Percentiles rank a stretch among this genome's conserved stretches.
Evolutionary conservation across 176 grass and related monocot genomes (phyloP).

Genomic region (Bonia amplexicaulis): DNA sequence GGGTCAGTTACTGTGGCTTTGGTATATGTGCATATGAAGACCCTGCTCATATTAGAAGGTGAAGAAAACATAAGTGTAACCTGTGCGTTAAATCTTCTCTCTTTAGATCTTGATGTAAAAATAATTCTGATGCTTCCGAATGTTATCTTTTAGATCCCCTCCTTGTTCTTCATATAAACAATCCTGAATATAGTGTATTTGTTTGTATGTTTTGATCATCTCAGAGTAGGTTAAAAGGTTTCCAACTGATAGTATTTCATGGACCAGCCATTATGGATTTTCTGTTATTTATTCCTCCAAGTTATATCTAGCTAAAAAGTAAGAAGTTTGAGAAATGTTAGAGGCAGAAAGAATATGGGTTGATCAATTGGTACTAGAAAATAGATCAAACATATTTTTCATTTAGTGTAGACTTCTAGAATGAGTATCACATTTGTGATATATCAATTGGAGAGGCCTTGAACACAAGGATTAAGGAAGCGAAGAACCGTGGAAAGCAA

Average conservation of each 20-base stretch:
- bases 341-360: not conserved
- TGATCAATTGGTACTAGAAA: slow-evolving; percentile 18
- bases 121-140: not conserved
- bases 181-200: not conserved
- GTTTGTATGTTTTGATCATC: not conserved
- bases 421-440: not conserved
- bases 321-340: not conserved
- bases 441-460: not conserved
- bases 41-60: slow-evolving; percentile 76
- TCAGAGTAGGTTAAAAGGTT: not conserved
- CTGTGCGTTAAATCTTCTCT: not conserved
- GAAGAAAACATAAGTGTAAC: slow-evolving; percentile 22
- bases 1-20: slow-evolving; percentile 85
- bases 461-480: not conserved
- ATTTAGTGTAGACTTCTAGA: not conserved
- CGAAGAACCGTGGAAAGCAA: not conserved
- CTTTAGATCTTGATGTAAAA: not conserved
- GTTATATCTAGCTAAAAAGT: not conserved
- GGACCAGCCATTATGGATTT: slow-evolving; percentile 4
- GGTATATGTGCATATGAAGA: slow-evolving; percentile 61
- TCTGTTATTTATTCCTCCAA: slow-evolving; percentile 2
- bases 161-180: slow-evolving; percentile 8
- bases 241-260: not conserved
- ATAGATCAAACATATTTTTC: not conserved
- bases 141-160: not conserved